phyloP scores from a whole-genome alignment of 2,329 filamentous ascomycete genomes.

The Juglanconis sp. region DNA sequence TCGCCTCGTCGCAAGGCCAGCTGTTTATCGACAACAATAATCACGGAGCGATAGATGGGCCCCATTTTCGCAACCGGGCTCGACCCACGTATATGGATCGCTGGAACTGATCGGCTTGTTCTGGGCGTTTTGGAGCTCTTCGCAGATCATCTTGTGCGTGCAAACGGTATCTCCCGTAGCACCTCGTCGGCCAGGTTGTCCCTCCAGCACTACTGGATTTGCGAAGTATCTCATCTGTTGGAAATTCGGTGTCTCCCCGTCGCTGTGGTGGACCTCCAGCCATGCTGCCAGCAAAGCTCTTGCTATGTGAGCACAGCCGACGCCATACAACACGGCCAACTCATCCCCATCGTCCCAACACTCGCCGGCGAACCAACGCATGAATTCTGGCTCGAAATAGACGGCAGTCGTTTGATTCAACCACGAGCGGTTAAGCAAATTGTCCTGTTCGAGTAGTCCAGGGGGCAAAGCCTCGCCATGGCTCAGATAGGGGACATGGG shows the following conservation, averaged over 20 bases:
- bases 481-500: neutral
- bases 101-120: neutral
- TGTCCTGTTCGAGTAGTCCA: neutral
- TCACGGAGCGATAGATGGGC: neutral
- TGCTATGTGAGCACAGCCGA: neutral
- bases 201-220: neutral
- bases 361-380: neutral
- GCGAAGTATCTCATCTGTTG: neutral
- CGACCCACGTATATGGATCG: neutral
- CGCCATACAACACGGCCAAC: neutral
- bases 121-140: neutral
- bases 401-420: neutral
- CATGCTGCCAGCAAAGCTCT: neutral
- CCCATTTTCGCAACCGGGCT: neutral
- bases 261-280: neutral
- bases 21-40: neutral
- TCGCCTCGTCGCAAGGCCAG: neutral
- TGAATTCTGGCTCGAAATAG: constrained; percentile 1
- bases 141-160: neutral
- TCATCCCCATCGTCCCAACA: neutral
- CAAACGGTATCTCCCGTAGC: neutral
- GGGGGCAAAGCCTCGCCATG: neutral
- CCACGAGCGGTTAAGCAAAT: neutral
- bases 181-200: neutral
- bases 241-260: neutral